These are phyloP conservation scores for Trypanosoma caninum DNA, from an alignment of 208 protist genomes.

Conservation along the genomic window DNA sequence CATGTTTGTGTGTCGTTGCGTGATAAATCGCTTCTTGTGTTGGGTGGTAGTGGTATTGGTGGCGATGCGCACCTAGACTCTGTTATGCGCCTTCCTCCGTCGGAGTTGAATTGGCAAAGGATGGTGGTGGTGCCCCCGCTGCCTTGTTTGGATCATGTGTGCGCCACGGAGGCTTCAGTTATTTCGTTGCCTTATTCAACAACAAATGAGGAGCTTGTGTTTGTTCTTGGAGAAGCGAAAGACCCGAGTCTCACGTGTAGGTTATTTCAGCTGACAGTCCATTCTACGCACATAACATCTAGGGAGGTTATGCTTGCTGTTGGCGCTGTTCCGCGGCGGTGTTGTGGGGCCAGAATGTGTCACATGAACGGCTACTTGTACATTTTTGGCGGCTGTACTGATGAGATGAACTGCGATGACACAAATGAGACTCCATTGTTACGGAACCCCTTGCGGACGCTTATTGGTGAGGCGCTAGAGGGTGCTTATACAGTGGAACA, in stretches of 20 bases:
- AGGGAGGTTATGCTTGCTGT: slow-evolving; percentile 18
- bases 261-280: slow-evolving; percentile 12
- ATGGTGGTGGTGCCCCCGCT: slow-evolving; percentile 15
- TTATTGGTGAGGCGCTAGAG: slow-evolving; percentile 35
- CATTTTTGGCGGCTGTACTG: slow-evolving; percentile 22
- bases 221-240: slow-evolving; percentile 18
- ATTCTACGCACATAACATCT: neutral
- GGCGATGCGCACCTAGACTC: neutral
- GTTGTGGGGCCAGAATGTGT: slow-evolving; percentile 41
- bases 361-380: slow-evolving; percentile 48
- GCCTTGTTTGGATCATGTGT: slow-evolving; percentile 18
- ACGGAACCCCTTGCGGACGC: slow-evolving; percentile 25
- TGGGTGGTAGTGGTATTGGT: slow-evolving; percentile 43
- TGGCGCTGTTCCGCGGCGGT: slow-evolving; percentile 29
- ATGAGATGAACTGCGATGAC: neutral
- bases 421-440: neutral
- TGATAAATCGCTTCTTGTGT: slow-evolving; percentile 57
- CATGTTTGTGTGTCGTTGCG: slow-evolving; percentile 43
- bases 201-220: slow-evolving; percentile 7
- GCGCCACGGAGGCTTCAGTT: slow-evolving; percentile 18
- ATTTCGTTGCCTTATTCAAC: too few species aligned
- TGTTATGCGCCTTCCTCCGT: slow-evolving; percentile 1
- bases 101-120: neutral
- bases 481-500: too few species aligned
- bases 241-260: neutral